phyloP scores from a whole-genome alignment of 768 basidiomycete genomes.

The Phaeotremella skinneri region DNA sequence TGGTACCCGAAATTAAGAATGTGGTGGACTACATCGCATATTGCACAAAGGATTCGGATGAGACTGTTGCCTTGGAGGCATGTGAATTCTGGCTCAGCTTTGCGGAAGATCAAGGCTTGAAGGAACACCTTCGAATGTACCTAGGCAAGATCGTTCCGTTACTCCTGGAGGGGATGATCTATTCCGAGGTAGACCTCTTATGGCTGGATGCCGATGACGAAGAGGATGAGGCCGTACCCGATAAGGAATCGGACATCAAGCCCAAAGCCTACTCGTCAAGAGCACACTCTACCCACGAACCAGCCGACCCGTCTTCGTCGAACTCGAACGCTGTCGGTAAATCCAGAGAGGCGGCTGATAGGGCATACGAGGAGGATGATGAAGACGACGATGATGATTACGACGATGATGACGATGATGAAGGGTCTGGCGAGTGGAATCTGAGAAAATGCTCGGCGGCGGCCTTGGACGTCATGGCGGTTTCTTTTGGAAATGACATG shows the following conservation, averaged over 20 bases:
- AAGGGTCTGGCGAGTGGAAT: conserved; percentile 98
- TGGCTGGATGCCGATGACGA: conserved; percentile 91
- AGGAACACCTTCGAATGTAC: conserved; percentile 76
- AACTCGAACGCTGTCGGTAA: conserved; percentile 19
- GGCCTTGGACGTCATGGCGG: conserved; percentile 92
- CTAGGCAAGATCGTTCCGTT: conserved; percentile 90
- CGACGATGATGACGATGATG: conserved; percentile 91
- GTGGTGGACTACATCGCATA: conserved; percentile 99
- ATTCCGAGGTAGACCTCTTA: conserved; percentile 91
- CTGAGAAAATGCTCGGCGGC: conserved; percentile 96
- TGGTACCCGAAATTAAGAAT: conserved; percentile 90
- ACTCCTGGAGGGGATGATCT: conserved; percentile 94
- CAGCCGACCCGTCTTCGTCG: conserved; percentile 54
- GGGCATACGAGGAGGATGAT: conserved; percentile 81
- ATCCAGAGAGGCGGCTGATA: conserved; percentile 55
- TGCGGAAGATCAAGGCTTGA: conserved; percentile 88
- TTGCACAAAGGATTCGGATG: conserved; percentile 95
- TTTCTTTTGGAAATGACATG: conserved; percentile 84
- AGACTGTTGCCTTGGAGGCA: conserved; percentile 89
- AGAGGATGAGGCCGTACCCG: conserved; percentile 76
- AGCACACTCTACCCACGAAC: conserved; percentile 75
- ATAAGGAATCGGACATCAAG: conserved; percentile 94
- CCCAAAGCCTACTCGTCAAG: conserved; percentile 87
- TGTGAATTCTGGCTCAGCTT: conserved; percentile 99
- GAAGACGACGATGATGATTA: conserved; percentile 84